Evolutionary conservation across 2,329 filamentous ascomycete genomes (phyloP).

Genomic region (Colletotrichum coccodes): DNA sequence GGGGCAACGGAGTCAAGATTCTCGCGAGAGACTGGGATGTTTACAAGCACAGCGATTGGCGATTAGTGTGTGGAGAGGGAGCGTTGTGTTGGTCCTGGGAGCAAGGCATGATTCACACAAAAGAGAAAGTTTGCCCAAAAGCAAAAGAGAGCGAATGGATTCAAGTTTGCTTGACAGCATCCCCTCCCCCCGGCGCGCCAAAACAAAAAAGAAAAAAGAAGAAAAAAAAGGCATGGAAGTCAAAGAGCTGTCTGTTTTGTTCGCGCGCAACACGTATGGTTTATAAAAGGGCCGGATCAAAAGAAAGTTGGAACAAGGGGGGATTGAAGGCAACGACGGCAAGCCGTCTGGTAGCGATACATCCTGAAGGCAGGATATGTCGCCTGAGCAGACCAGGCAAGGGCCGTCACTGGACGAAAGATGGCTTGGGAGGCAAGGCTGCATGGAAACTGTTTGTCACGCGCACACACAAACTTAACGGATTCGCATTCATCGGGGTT

Average conservation of each 20-base stretch:
- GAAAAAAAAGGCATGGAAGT: constrained; percentile 4
- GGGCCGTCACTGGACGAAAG: background rate
- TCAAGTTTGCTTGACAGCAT: constrained; percentile 6
- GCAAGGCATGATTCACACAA: constrained; percentile 27
- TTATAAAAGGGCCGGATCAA: constrained; percentile 11
- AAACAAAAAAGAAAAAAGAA: background rate
- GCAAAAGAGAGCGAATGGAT: constrained; percentile 29
- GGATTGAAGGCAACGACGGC: background rate
- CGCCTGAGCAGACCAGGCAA: background rate
- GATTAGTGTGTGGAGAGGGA: constrained; percentile 14
- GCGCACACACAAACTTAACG: constrained; percentile 10
- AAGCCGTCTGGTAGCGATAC: background rate
- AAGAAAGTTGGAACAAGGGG: background rate
- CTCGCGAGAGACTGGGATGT: constrained; percentile 21
- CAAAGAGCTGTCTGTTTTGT: background rate
- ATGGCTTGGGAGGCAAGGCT: constrained; percentile 14
- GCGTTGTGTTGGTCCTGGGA: constrained; percentile 25
- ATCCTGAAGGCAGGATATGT: background rate
- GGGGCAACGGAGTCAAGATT: constrained; percentile 11
- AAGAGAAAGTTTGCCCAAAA: constrained; percentile 26
- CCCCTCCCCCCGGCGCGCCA: background rate
- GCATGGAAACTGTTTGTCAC: constrained; percentile 20
- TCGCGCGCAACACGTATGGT: constrained; percentile 12
- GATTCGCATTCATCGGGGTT: constrained; percentile 28
- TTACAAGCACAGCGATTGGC: constrained; percentile 24